Percentiles rank a stretch among this genome's conserved stretches.
These are phyloP conservation scores for Lachancea cidri DNA, from an alignment of 805 yeast species.

Conservation along the genomic window DNA sequence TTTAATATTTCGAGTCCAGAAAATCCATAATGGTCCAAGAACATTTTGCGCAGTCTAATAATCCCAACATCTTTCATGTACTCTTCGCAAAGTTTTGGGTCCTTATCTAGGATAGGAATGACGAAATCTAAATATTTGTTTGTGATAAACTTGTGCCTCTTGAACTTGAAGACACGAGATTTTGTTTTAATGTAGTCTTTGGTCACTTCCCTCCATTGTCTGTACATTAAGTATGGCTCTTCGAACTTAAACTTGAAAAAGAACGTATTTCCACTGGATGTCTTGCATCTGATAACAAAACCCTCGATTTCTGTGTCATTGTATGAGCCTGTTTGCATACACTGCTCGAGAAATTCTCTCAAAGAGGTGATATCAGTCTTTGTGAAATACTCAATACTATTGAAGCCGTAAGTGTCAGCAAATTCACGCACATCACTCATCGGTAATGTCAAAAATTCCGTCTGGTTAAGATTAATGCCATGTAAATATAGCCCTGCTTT, in stretches of 20 bases:
- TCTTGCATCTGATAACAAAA: slow-evolving; percentile 73
- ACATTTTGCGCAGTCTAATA: slow-evolving; percentile 63
- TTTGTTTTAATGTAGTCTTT: slow-evolving; percentile 42
- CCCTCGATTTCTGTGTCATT: slow-evolving; percentile 81
- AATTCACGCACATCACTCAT: slow-evolving; percentile 55
- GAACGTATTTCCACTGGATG: slow-evolving; percentile 31
- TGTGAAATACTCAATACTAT: slow-evolving; percentile 44
- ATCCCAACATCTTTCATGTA: slow-evolving; percentile 63
- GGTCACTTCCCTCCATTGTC: slow-evolving; percentile 88
- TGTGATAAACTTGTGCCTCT: slow-evolving; percentile 55
- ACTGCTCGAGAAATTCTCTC: slow-evolving; percentile 46
- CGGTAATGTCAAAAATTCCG: slow-evolving; percentile 58
- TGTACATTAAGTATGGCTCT: slow-evolving; percentile 87
- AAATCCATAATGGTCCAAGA: slow-evolving; percentile 48
- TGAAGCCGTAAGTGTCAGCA: slow-evolving; percentile 68
- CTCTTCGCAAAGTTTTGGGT: slow-evolving; percentile 42
- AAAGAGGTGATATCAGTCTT: slow-evolving; percentile 39
- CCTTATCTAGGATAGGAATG: slow-evolving; percentile 44
- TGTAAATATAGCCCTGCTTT: slow-evolving; percentile 82
- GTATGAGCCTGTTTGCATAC: slow-evolving; percentile 64
- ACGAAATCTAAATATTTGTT: slow-evolving; percentile 67
- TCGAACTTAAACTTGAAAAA: slow-evolving; percentile 93
- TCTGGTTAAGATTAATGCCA: slow-evolving; percentile 72
- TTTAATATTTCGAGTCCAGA: slow-evolving; percentile 56
- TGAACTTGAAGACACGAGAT: slow-evolving; percentile 36